Evolutionary conservation across 352 stramenopile genomes (phyloP).

Genomic region (Phytophthora palmivora): DNA sequence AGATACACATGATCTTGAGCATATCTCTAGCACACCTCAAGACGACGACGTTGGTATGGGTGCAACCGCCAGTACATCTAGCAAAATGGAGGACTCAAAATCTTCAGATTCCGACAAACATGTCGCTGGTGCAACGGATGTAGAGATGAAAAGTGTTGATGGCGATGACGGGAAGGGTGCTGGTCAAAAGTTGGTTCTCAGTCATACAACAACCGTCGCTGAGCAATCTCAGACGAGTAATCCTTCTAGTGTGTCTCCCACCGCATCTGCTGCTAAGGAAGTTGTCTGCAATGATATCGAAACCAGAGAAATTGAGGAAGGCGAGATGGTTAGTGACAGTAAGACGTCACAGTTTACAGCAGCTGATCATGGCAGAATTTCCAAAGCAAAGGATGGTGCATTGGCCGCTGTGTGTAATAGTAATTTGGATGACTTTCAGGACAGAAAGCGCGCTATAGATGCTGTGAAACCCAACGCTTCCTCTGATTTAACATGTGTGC

Average conservation of each 20-base stretch:
- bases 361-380: background rate
- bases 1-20: background rate
- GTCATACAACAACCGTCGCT: background rate
- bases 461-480: background rate
- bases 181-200: background rate
- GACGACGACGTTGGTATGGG: slow-evolving; percentile 22
- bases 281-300: background rate
- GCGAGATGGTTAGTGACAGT: slow-evolving; percentile 35
- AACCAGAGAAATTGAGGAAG: slow-evolving; percentile 33
- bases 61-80: background rate
- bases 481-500: slow-evolving; percentile 4
- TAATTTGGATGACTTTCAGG: background rate
- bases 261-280: slow-evolving; percentile 6
- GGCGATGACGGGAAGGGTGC: background rate
- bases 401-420: background rate
- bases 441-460: slow-evolving; percentile 11
- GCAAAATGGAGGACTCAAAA: slow-evolving; percentile 10
- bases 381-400: slow-evolving; percentile 1
- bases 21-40: slow-evolving; percentile 1
- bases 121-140: slow-evolving; percentile 3
- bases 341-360: background rate
- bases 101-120: background rate
- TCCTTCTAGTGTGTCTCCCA: background rate
- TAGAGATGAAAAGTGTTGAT: slow-evolving; percentile 23
- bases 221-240: background rate